These are phyloP conservation scores for Pseudozyma hubeiensis DNA, from an alignment of 1,284 basidiomycete species.

Conservation along the genomic window DNA sequence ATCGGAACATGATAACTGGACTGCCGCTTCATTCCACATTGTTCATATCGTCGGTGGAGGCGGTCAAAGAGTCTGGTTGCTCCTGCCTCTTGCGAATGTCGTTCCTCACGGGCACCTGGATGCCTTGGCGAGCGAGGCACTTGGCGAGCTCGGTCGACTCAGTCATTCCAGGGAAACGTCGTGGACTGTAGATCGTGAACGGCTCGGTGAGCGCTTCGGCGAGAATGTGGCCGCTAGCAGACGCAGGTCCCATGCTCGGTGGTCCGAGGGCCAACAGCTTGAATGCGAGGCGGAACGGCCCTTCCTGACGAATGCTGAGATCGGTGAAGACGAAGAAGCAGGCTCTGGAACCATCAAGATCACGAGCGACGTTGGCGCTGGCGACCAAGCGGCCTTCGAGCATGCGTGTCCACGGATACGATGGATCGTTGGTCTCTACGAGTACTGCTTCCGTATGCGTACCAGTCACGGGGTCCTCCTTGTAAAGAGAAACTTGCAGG, in stretches of 20 bases:
- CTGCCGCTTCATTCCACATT: neutral
- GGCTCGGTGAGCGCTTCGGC: constrained; percentile 34
- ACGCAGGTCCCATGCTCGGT: neutral
- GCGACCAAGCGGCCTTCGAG: constrained; percentile 50
- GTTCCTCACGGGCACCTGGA: constrained; percentile 55
- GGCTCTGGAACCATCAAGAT: constrained; percentile 41
- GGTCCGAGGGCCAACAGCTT: constrained; percentile 36
- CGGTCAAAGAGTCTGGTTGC: constrained; percentile 7
- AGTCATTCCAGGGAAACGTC: constrained; percentile 51
- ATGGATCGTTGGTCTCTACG: constrained; percentile 31
- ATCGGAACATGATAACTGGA: too few relatives aligned
- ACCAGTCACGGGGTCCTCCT: constrained; percentile 19
- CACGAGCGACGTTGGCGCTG: constrained; percentile 44
- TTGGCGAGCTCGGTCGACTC: constrained; percentile 55
- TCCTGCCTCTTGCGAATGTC: constrained; percentile 36
- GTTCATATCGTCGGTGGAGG: constrained; percentile 10
- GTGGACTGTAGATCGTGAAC: constrained; percentile 45
- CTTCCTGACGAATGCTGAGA: constrained; percentile 54
- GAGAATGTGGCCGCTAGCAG: constrained; percentile 28
- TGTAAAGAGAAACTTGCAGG: constrained; percentile 37
- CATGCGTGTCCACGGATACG: constrained; percentile 39
- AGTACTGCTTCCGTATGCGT: constrained; percentile 24
- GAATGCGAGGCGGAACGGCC: constrained; percentile 40
- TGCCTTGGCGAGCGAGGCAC: constrained; percentile 47
- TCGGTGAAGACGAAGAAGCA: constrained; percentile 58